These are phyloP conservation scores for Rubia yunnanensis DNA, from an alignment of 257 asterid species.

Conservation along the genomic window DNA sequence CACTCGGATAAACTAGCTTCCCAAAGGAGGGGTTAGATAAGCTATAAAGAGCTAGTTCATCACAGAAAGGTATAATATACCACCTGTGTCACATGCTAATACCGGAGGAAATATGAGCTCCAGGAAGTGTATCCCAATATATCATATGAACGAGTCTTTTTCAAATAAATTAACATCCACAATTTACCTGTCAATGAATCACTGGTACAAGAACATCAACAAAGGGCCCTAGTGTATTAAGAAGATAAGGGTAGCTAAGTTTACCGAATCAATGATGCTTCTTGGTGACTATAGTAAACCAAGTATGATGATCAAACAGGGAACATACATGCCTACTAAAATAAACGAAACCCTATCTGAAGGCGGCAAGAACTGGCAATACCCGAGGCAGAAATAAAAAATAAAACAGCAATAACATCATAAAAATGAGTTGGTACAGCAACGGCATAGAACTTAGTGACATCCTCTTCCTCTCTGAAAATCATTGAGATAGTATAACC, in stretches of 20 bases:
- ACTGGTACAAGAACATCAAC: not conserved
- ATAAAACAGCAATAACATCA: not conserved
- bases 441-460: too few species aligned
- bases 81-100: not conserved
- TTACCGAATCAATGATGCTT: not conserved
- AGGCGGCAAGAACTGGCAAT: not conserved
- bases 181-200: not conserved
- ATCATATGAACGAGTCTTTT: not conserved
- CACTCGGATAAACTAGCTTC: not conserved
- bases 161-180: not conserved
- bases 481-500: too few species aligned
- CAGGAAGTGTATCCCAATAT: not conserved
- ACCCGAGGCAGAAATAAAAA: not conserved
- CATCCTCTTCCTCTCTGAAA: too few species aligned
- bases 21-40: not conserved
- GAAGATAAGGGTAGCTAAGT: not conserved
- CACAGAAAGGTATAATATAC: not conserved
- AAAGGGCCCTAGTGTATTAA: not conserved
- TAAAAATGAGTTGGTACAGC: not conserved
- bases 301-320: not conserved
- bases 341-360: not conserved
- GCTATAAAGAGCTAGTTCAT: not conserved
- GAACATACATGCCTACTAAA: not conserved
- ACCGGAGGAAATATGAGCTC: not conserved
- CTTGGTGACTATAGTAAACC: not conserved